Percentiles rank a stretch among this genome's conserved stretches.
phyloP scores from a whole-genome alignment of 1,284 basidiomycete species.

The Trichosporon sp. region DNA sequence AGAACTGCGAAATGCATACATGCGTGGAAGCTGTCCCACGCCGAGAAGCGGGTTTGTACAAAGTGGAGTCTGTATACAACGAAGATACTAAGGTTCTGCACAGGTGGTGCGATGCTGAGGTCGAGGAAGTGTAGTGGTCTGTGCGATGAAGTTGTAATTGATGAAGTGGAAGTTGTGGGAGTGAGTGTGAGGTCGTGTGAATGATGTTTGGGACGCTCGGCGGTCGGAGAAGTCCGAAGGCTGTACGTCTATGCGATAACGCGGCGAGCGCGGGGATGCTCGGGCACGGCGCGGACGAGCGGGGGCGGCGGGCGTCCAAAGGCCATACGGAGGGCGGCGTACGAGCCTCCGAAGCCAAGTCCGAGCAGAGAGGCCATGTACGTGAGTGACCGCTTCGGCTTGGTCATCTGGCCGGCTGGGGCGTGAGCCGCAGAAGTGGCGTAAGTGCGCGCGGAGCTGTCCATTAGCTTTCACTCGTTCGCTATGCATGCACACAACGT shows the following conservation, averaged over 20 bases:
- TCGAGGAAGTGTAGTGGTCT: too few species aligned
- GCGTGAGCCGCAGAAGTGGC: not conserved
- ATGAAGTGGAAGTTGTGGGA: not conserved
- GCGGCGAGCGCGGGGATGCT: constrained; percentile 10
- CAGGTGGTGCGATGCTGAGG: not conserved
- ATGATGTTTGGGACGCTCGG: not conserved
- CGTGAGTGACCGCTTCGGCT: not conserved
- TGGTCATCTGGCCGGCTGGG: not conserved
- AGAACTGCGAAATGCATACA: constrained; percentile 11
- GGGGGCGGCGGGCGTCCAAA: constrained; percentile 12
- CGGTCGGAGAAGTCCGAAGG: not conserved
- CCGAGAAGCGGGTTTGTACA: not conserved
- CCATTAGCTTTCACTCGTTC: not conserved
- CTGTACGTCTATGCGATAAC: not conserved
- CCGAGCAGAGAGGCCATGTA: constrained; percentile 10
- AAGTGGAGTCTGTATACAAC: constrained; percentile 11
- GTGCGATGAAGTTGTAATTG: too few species aligned
- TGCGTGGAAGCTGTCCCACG: not conserved
- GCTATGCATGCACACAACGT: not conserved
- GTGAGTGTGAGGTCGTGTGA: not conserved
- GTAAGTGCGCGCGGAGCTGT: constrained; percentile 3
- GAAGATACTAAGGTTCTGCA: not conserved
- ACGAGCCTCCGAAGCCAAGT: constrained; percentile 1
- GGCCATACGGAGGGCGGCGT: constrained; percentile 14
- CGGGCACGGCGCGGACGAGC: constrained; percentile 1